These are phyloP conservation scores for Ophryocystis elektroscirrha DNA, from an alignment of 169 alveolate species.

Conservation along the genomic window DNA sequence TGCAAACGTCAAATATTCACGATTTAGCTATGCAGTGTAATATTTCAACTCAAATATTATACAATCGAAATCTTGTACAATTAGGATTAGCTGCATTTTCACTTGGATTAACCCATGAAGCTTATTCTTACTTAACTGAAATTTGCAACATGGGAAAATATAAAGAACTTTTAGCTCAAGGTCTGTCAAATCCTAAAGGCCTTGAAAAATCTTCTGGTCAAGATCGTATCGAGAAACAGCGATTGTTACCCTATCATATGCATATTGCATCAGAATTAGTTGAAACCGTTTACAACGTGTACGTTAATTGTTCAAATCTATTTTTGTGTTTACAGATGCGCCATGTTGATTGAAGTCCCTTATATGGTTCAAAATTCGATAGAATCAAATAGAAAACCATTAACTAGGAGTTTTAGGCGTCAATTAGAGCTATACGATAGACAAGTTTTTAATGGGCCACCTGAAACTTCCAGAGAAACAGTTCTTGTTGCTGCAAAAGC, in stretches of 20 bases:
- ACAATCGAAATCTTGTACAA: constrained; percentile 66
- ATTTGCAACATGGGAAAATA: constrained; percentile 58
- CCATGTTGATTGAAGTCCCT: background rate
- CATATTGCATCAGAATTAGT: constrained; percentile 66
- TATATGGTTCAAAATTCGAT: too few species aligned
- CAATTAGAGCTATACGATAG: background rate
- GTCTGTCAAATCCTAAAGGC: constrained; percentile 40
- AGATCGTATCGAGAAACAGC: constrained; percentile 69
- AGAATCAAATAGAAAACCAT: too few species aligned
- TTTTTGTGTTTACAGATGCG: too few species aligned
- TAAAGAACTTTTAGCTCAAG: constrained; percentile 74
- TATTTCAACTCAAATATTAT: constrained; percentile 53
- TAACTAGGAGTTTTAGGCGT: background rate
- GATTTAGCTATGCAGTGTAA: constrained; percentile 52
- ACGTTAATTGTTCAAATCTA: too few species aligned
- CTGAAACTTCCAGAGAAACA: background rate
- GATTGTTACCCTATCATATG: constrained; percentile 72
- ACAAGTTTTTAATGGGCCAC: background rate
- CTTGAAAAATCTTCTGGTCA: constrained; percentile 64
- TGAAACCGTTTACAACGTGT: constrained; percentile 67
- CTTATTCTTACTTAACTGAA: constrained; percentile 56
- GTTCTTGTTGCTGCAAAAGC: background rate
- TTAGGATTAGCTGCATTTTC: constrained; percentile 83
- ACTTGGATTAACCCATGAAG: constrained; percentile 57
- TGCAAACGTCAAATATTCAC: background rate